Conservation (phyloP, 2,329 filamentous ascomycete species). For the Aspergillus tamarii region DNA sequence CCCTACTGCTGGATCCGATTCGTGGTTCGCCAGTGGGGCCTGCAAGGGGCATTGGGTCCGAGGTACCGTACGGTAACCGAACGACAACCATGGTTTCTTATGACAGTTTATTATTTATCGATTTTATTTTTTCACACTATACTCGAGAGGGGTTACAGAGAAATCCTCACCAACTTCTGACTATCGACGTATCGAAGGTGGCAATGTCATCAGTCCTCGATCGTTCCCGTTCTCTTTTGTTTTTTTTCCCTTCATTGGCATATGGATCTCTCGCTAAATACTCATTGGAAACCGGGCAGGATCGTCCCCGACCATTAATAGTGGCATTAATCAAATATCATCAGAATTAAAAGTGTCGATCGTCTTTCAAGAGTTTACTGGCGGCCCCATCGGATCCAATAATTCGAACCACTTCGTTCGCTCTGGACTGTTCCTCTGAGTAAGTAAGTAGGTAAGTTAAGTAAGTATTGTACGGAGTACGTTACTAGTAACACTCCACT, state of each 20-base stretch:
- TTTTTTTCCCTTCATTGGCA: not conserved
- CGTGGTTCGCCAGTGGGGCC: slow-evolving; percentile 18
- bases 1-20: slow-evolving; percentile 15
- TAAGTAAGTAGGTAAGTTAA: not conserved
- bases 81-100: slow-evolving; percentile 19
- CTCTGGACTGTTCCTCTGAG: slow-evolving; percentile 15
- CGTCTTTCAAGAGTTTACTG: slow-evolving; percentile 12
- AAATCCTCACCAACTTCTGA: not conserved
- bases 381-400: slow-evolving; percentile 19
- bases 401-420: slow-evolving; percentile 13
- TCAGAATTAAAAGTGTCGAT: slow-evolving; percentile 19
- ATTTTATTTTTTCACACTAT: slow-evolving; percentile 1
- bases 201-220: not conserved
- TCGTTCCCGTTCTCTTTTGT: not conserved
- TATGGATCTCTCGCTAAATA: not conserved
- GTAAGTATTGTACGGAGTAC: not conserved
- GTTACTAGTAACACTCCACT: slow-evolving; percentile 7
- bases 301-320: not conserved
- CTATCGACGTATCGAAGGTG: not conserved
- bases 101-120: slow-evolving; percentile 20
- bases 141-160: not conserved
- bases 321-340: slow-evolving; percentile 5
- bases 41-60: slow-evolving; percentile 24
- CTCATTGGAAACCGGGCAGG: not conserved
- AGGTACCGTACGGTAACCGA: slow-evolving; percentile 23